These are phyloP conservation scores for Chalciporus sphaerocephalus DNA, from an alignment of 768 basidiomycete species.

Conservation along the genomic window DNA sequence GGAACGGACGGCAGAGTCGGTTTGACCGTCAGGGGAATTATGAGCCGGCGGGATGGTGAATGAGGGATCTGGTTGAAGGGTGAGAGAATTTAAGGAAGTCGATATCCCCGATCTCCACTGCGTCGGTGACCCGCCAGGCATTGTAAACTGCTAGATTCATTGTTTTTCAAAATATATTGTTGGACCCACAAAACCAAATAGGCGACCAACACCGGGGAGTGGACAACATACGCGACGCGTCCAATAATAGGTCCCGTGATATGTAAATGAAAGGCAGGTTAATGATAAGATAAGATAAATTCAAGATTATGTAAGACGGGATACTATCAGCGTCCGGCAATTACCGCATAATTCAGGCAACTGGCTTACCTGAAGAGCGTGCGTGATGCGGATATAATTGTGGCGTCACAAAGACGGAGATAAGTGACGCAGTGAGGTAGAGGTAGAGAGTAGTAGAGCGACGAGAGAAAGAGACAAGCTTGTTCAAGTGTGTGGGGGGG, in stretches of 20 bases:
- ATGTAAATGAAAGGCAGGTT: slow-evolving; percentile 1
- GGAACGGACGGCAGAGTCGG: slow-evolving; percentile 18
- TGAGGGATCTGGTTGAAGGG: slow-evolving; percentile 5
- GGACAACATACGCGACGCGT: slow-evolving; percentile 14
- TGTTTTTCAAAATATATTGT: slow-evolving; percentile 23
- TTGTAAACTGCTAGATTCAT: slow-evolving; percentile 24
- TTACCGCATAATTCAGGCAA: background rate
- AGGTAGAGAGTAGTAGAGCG: background rate
- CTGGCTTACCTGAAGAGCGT: background rate
- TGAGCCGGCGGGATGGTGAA: slow-evolving; percentile 13
- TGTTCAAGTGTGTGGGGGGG: background rate
- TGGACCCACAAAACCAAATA: slow-evolving; percentile 36
- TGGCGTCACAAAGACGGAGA: background rate
- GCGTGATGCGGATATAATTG: background rate
- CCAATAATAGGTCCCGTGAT: slow-evolving; percentile 10
- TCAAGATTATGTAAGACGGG: background rate
- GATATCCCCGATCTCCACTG: slow-evolving; percentile 13
- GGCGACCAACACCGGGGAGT: slow-evolving; percentile 20
- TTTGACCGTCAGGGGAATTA: slow-evolving; percentile 15
- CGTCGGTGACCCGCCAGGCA: slow-evolving; percentile 21
- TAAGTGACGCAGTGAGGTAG: background rate
- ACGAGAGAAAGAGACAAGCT: slow-evolving; percentile 1
- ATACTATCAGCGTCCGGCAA: background rate
- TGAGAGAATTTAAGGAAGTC: slow-evolving; percentile 10
- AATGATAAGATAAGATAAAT: slow-evolving; percentile 24